Evolutionary conservation across 345 rosid genomes (phyloP).

Genomic region (Citrus mangshanensis): DNA sequence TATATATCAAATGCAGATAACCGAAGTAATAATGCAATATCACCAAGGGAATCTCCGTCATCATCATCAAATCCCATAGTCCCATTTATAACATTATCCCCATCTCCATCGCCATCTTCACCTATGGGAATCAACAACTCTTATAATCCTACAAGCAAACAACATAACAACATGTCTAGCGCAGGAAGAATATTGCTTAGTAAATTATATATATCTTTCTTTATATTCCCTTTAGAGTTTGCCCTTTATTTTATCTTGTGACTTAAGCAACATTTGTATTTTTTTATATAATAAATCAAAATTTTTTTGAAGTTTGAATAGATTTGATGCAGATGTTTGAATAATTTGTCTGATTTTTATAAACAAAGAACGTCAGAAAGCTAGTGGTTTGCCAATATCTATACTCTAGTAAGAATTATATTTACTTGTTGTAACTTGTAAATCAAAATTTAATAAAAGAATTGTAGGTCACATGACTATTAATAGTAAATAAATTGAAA

Average conservation of each 20-base stretch:
- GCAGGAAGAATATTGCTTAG: background rate
- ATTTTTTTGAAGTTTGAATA: too few species aligned
- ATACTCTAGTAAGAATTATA: too few species aligned
- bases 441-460: too few species aligned
- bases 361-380: too few species aligned
- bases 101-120: slow-evolving; percentile 12
- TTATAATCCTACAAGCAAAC: background rate
- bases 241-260: background rate
- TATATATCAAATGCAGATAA: background rate
- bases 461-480: too few species aligned
- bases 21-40: background rate
- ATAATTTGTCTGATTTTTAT: too few species aligned
- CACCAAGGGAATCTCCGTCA: slow-evolving; percentile 12
- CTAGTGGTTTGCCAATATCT: too few species aligned
- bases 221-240: background rate
- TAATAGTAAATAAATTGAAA: too few species aligned
- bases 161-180: background rate
- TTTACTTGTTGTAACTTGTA: too few species aligned
- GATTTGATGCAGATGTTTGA: too few species aligned
- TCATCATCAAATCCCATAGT: background rate
- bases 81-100: slow-evolving; percentile 8
- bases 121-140: background rate
- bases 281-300: too few species aligned
- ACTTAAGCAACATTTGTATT: too few species aligned
- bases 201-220: background rate